Percentiles rank a stretch among this genome's conserved stretches.
Conservation (phyloP, 805 yeast genomes). For the Metschnikowia reukaufii region DNA sequence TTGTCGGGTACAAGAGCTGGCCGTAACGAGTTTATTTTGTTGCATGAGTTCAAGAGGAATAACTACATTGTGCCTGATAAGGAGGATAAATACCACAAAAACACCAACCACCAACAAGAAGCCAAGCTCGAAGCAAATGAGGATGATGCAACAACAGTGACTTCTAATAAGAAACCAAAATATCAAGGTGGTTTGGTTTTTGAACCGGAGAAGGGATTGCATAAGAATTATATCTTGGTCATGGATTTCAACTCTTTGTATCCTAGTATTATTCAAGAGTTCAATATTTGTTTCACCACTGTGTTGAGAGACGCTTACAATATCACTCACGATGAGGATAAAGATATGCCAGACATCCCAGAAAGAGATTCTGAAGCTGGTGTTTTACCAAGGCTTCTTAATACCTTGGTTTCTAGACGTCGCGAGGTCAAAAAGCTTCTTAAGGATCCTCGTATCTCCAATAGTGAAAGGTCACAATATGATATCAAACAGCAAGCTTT, state of each 20-base stretch:
- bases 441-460: slow-evolving; percentile 67
- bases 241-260: slow-evolving; percentile 98
- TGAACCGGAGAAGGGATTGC: slow-evolving; percentile 94
- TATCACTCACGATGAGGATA: slow-evolving; percentile 48
- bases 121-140: slow-evolving; percentile 33
- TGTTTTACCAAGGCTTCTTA: slow-evolving; percentile 80
- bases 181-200: slow-evolving; percentile 93
- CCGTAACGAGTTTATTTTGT: slow-evolving; percentile 86
- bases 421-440: slow-evolving; percentile 85
- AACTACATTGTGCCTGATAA: slow-evolving; percentile 89
- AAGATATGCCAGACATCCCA: slow-evolving; percentile 69
- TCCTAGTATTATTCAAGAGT: slow-evolving; percentile 96
- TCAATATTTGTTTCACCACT: slow-evolving; percentile 94
- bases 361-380: slow-evolving; percentile 60
- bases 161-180: slow-evolving; percentile 65
- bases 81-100: slow-evolving; percentile 45
- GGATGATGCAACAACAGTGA: slow-evolving; percentile 46
- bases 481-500: slow-evolving; percentile 96
- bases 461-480: slow-evolving; percentile 73
- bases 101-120: slow-evolving; percentile 36
- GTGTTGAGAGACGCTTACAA: slow-evolving; percentile 65
- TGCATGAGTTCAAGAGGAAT: slow-evolving; percentile 84
- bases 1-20: slow-evolving; percentile 94
- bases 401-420: slow-evolving; percentile 85
- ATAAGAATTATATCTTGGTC: slow-evolving; percentile 82